phyloP scores from a whole-genome alignment of 352 stramenopile genomes.

The Pythium dissimile region DNA sequence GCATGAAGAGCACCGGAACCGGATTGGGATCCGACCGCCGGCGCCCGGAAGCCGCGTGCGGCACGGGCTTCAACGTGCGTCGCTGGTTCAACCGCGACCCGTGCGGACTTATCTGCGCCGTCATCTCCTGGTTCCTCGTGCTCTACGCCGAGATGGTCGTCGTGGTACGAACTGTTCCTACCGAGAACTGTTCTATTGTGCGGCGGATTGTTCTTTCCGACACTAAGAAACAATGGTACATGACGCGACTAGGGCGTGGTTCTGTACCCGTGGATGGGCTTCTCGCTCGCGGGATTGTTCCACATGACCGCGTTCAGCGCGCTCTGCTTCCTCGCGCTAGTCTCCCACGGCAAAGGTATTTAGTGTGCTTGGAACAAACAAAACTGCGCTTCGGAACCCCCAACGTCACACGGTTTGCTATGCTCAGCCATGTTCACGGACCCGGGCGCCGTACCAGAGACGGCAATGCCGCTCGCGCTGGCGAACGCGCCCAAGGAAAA shows the following conservation, averaged over 20 bases:
- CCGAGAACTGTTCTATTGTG: not conserved
- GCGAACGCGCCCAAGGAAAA: conserved; percentile 76
- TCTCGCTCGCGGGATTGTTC: conserved; percentile 60
- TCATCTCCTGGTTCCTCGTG: conserved; percentile 89
- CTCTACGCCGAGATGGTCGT: conserved; percentile 90
- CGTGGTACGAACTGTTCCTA: conserved; percentile 38
- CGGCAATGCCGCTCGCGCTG: conserved; percentile 86
- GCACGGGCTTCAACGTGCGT: conserved; percentile 77
- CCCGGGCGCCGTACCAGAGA: conserved; percentile 94
- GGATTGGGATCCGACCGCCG: too few relatives aligned
- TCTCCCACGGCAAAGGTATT: conserved; percentile 92
- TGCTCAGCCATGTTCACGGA: conserved; percentile 98
- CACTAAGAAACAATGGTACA: too few relatives aligned
- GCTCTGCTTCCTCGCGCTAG: conserved; percentile 87
- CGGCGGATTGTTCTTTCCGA: too few relatives aligned
- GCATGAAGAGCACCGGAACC: conserved; percentile 8
- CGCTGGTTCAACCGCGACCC: conserved; percentile 91
- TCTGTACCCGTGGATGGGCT: conserved; percentile 89
- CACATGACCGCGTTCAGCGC: conserved; percentile 66
- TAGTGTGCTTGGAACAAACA: not conserved
- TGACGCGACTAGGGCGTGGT: conserved; percentile 89
- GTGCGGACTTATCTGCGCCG: conserved; percentile 89
- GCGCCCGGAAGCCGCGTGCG: conserved; percentile 49
- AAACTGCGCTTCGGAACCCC: too few relatives aligned
- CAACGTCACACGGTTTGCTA: too few relatives aligned